A percentile compares a stretch with the other conserved stretches of the same genome.
These are phyloP conservation scores for Podaxis mareebaensis DNA, from an alignment of 768 basidiomycete species.

Conservation along the genomic window DNA sequence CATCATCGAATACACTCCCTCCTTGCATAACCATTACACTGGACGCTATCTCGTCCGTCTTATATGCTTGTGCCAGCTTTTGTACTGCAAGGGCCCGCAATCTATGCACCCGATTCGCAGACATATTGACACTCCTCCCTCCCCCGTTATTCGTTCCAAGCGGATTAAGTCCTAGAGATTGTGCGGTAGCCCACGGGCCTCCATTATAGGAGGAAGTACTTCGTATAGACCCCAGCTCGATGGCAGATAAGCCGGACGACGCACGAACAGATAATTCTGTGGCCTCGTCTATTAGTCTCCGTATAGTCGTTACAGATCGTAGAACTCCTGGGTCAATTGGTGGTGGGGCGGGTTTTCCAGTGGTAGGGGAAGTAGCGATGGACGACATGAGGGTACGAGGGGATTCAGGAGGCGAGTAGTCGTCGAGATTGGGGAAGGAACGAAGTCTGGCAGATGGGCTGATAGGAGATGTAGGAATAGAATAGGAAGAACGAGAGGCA, in stretches of 20 bases:
- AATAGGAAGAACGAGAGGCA: constrained; percentile 27
- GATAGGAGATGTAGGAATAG: constrained; percentile 22
- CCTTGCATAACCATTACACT: constrained; percentile 97
- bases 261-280: constrained; percentile 87
- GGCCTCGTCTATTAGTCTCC: constrained; percentile 85
- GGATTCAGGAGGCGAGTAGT: constrained; percentile 48
- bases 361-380: constrained; percentile 49
- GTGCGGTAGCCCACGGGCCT: constrained; percentile 62
- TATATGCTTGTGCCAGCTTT: constrained; percentile 84
- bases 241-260: constrained; percentile 77
- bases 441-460: constrained; percentile 3
- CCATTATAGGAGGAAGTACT: constrained; percentile 40
- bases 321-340: constrained; percentile 92
- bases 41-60: constrained; percentile 86
- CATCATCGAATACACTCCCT: constrained; percentile 87
- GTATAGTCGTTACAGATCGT: constrained; percentile 70
- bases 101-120: constrained; percentile 79
- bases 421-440: constrained; percentile 31
- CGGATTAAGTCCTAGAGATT: constrained; percentile 63
- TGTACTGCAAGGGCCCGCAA: constrained; percentile 82
- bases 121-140: constrained; percentile 81
- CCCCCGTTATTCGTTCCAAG: constrained; percentile 48
- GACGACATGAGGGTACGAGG: constrained; percentile 35
- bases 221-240: constrained; percentile 69
- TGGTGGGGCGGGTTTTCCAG: constrained; percentile 74